phyloP scores from a whole-genome alignment of 169 alveolate genomes.

The Cryptosporidium canis region DNA sequence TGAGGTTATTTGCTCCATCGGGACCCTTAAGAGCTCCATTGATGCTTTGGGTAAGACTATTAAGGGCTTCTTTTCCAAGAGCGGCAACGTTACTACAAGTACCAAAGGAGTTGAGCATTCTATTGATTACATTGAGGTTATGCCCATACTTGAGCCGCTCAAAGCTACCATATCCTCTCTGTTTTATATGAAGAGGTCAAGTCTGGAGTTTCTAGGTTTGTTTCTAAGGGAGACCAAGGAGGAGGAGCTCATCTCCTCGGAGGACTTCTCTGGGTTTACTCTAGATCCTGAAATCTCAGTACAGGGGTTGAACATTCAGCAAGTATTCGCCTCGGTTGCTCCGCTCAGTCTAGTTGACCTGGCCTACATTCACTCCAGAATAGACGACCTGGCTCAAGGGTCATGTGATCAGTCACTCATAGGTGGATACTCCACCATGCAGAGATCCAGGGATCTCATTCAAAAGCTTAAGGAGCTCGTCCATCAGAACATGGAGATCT shows the following conservation, averaged over 20 bases:
- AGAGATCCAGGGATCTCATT: not conserved
- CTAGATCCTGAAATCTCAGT: not conserved
- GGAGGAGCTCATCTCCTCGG: not conserved
- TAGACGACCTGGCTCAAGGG: not conserved
- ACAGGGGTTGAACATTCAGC: conserved; percentile 16
- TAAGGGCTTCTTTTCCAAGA: conserved; percentile 16
- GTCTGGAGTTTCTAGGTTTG: not conserved
- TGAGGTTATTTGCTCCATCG: conserved; percentile 30
- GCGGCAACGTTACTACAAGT: conserved; percentile 10
- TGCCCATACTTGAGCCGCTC: conserved; percentile 35
- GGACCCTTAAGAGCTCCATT: not conserved
- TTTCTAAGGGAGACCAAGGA: not conserved
- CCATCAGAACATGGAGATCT: conserved; percentile 6
- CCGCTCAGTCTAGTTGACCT: conserved; percentile 6
- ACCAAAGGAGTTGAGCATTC: conserved; percentile 51
- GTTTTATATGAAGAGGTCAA: not conserved
- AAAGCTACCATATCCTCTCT: conserved; percentile 8
- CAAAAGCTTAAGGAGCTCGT: not conserved
- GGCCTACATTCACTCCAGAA: not conserved
- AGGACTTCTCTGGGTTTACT: not conserved
- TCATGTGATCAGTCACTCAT: not conserved
- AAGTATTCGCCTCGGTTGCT: not conserved
- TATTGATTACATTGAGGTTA: conserved; percentile 31
- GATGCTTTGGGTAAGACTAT: not conserved
- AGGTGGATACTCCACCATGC: not conserved